These are phyloP conservation scores for Apostasia ramifera DNA, from an alignment of 106 monocot species.

Conservation along the genomic window DNA sequence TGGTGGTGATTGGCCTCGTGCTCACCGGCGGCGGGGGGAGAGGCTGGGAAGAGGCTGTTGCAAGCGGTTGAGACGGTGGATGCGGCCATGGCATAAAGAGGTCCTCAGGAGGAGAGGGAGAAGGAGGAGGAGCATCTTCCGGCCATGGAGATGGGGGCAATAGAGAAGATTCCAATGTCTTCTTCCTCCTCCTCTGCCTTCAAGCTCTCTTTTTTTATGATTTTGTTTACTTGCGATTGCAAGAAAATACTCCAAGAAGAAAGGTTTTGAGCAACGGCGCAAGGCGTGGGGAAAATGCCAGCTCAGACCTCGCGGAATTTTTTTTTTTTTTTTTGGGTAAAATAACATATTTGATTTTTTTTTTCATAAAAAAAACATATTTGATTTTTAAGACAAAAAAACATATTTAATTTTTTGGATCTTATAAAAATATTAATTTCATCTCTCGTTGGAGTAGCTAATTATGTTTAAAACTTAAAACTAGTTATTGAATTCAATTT, in stretches of 20 bases:
- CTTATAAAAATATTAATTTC: too few relatives aligned
- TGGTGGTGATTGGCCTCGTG: background rate
- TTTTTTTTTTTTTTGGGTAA: too few relatives aligned
- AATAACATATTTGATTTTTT: too few relatives aligned
- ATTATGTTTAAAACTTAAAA: too few relatives aligned
- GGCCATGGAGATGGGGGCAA: background rate
- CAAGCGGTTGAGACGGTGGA: conserved; percentile 5
- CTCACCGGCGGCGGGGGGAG: background rate
- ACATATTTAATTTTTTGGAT: background rate
- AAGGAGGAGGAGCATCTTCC: background rate
- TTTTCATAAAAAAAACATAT: too few relatives aligned
- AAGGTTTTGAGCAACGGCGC: too few relatives aligned
- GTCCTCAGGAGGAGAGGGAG: conserved; percentile 3
- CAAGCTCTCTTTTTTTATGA: background rate
- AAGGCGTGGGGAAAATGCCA: too few relatives aligned
- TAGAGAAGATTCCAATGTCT: background rate
- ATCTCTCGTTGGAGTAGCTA: too few relatives aligned
- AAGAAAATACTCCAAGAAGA: background rate
- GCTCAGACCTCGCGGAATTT: too few relatives aligned
- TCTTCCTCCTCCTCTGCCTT: background rate
- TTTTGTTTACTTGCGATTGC: background rate
- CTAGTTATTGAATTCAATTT: too few relatives aligned
- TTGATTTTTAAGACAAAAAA: background rate
- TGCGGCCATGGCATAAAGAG: conserved; percentile 3
- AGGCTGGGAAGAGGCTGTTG: background rate